Base-by-base conservation (phyloP, 441 rosid genomes). In the Erodium texanum region DNA sequence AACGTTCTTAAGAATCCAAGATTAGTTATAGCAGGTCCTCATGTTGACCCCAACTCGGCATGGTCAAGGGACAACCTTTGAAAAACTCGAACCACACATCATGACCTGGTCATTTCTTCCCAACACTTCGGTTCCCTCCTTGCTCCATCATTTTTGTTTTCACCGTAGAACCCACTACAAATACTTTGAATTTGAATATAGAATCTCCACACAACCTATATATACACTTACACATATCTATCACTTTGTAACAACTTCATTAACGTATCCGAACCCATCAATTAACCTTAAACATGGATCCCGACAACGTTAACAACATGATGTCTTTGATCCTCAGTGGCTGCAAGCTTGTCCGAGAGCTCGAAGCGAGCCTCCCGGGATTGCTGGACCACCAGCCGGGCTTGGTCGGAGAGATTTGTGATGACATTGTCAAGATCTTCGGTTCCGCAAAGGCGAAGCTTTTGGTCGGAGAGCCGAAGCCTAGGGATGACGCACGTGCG, bases 251-350 rank as follows among this genome's bases (percentile, higher is more conserved):
- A 27, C 29, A 27, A 27, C 29, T 27, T 27, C 29, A 4, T 27
- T 27, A 27, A 27, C 29, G 4, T n/a, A n/a, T n/a, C n/a, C n/a
- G n/a, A n/a, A n/a, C n/a, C n/a, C n/a, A n/a, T n/a, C n/a, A n/a
- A n/a, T n/a, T n/a, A 1, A 27, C 29, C 29, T 27, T 27, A 4
- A 27, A 38, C n/a, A 72, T 92, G 89, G 88, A 84, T 32, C 84
- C 83, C 18, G 45, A 38, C 11, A 38, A 38, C 1, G 11, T 38
- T 38, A 38, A 38, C 12, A 38, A 9, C 45, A 62, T 66, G 19
- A 64, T 90, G 65, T 70, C 87, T 68, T 41, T 81, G 67, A 76
- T 90, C 69, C 78, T 79, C 29, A 77, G 70, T 0, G 98, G 92
- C 1, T 76, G 88, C 75, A 77, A 75, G 19, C 72, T 83, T 14